Conservation (phyloP, 768 basidiomycete genomes). For the Tulasnella sp. region DNA sequence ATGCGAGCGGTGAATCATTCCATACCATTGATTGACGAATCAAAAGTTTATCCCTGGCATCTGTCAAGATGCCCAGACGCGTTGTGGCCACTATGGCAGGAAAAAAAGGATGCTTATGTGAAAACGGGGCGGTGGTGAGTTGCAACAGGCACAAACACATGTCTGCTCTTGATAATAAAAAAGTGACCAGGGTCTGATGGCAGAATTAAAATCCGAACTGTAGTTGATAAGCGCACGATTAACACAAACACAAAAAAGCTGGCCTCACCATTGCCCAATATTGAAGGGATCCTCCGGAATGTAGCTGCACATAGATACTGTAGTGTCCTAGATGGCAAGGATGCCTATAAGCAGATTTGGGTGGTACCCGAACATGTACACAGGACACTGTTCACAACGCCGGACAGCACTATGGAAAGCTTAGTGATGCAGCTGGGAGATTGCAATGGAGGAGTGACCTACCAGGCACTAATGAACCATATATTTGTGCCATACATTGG, state of each 20-base stretch:
- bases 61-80: constrained; percentile 4
- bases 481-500: constrained; percentile 30
- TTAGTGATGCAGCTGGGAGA: constrained; percentile 18
- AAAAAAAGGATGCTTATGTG: constrained; percentile 2
- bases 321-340: constrained; percentile 6
- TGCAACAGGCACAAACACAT: background rate
- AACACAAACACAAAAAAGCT: constrained; percentile 11
- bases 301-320: constrained; percentile 7
- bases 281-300: constrained; percentile 9
- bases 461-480: constrained; percentile 27
- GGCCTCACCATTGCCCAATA: constrained; percentile 12
- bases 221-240: constrained; percentile 8
- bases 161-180: background rate
- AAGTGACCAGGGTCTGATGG: constrained; percentile 7
- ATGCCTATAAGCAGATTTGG: constrained; percentile 11
- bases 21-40: constrained; percentile 1
- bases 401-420: constrained; percentile 10
- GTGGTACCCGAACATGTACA: constrained; percentile 1
- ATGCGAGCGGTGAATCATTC: constrained; percentile 3
- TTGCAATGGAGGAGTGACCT: constrained; percentile 27
- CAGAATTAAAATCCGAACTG: constrained; percentile 5
- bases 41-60: constrained; percentile 2
- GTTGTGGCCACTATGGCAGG: background rate
- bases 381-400: constrained; percentile 4
- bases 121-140: constrained; percentile 7